Evolutionary conservation across 768 basidiomycete genomes (phyloP).

Genomic region (Tulasnella sp.): DNA sequence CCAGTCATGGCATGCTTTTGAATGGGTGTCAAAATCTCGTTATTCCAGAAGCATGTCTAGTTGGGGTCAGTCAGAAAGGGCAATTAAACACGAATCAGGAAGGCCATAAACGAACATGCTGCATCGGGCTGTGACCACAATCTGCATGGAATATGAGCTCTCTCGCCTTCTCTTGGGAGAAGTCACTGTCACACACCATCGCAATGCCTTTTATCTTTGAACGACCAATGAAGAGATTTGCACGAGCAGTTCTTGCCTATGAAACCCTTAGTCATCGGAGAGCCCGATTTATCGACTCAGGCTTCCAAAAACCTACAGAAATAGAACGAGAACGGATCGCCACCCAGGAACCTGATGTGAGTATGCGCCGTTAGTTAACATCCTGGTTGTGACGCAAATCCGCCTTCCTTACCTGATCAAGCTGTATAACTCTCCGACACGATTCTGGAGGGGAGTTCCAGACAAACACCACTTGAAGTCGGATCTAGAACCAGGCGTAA

Average conservation of each 20-base stretch:
- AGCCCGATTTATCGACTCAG: constrained; percentile 7
- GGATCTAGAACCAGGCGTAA: constrained; percentile 30
- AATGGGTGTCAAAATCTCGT: constrained; percentile 92
- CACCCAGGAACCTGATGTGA: constrained; percentile 17
- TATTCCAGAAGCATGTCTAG: constrained; percentile 94
- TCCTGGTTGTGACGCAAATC: constrained; percentile 44
- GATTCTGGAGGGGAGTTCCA: constrained; percentile 92
- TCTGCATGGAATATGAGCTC: constrained; percentile 36
- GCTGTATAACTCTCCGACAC: constrained; percentile 98
- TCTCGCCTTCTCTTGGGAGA: background rate
- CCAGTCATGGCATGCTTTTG: constrained; percentile 81
- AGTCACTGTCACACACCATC: constrained; percentile 50
- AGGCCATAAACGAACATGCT: constrained; percentile 44
- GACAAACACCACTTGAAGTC: constrained; percentile 91
- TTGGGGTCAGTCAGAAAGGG: background rate
- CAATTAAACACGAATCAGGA: background rate
- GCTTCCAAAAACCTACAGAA: constrained; percentile 54
- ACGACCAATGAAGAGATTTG: constrained; percentile 93
- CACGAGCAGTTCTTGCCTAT: constrained; percentile 84
- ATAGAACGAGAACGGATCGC: constrained; percentile 66
- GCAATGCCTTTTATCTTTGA: constrained; percentile 72
- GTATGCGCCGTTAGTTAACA: background rate
- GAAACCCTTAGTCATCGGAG: background rate
- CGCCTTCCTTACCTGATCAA: constrained; percentile 47
- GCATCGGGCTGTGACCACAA: constrained; percentile 77